A percentile compares a stretch with the other conserved stretches of the same genome.
Conservation (phyloP, 495 filamentous ascomycete species). For the Aspergillus haitiensis region DNA sequence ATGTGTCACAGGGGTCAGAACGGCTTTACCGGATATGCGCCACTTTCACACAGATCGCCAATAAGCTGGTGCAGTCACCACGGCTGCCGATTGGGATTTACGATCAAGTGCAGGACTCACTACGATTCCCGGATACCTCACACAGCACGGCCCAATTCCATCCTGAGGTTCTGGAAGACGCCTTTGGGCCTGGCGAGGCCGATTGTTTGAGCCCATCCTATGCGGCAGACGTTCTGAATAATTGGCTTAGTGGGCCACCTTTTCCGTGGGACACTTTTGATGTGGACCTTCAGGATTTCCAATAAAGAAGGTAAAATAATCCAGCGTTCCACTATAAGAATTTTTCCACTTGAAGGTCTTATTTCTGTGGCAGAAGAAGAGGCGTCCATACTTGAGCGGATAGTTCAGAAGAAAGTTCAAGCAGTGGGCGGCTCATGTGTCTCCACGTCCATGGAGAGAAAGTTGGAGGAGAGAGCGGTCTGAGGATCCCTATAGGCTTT, state of each 20-base stretch:
- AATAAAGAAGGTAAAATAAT: constrained; percentile 11
- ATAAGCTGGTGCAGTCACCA: constrained; percentile 6
- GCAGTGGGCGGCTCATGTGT: too few relatives aligned
- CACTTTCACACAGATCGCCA: constrained; percentile 12
- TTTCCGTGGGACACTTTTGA: constrained; percentile 14
- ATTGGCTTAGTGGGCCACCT: constrained; percentile 10
- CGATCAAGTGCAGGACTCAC: neutral
- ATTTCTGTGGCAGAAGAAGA: too few relatives aligned
- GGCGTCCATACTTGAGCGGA: too few relatives aligned
- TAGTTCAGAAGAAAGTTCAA: too few relatives aligned
- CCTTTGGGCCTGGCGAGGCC: neutral
- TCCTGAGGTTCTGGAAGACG: neutral
- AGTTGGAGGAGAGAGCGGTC: too few relatives aligned
- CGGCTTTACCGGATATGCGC: constrained; percentile 14
- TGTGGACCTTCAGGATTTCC: neutral
- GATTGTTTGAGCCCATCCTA: constrained; percentile 1
- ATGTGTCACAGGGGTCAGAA: constrained; percentile 5
- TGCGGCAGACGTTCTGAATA: constrained; percentile 11
- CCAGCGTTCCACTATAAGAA: too few relatives aligned
- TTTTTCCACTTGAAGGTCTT: too few relatives aligned
- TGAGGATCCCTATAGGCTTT: too few relatives aligned
- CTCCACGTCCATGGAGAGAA: too few relatives aligned
- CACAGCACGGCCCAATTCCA: neutral
- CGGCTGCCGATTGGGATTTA: neutral
- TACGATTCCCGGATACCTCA: neutral